Percentiles rank a stretch among this genome's conserved stretches.
Evolutionary conservation across 352 stramenopile genomes (phyloP).

Genomic region (Phytophthora crassamura): DNA sequence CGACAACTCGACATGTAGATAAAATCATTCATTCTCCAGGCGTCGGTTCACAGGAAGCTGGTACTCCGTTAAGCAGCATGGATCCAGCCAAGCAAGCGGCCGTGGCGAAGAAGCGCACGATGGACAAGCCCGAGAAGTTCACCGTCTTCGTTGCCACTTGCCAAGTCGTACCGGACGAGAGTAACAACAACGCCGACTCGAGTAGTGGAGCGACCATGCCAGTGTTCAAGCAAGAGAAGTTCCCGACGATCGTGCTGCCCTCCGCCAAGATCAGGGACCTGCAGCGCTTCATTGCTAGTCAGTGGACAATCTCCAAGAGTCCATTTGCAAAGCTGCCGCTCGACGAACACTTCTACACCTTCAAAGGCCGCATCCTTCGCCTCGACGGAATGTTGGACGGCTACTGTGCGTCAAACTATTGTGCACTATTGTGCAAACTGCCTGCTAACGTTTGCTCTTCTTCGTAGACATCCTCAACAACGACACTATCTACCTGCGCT

Average conservation of each 20-base stretch:
- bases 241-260: conserved; percentile 53
- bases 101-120: conserved; percentile 3
- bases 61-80: no score
- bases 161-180: conserved; percentile 38
- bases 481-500: conserved; percentile 78
- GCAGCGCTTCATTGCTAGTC: conserved; percentile 60
- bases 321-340: conserved; percentile 48
- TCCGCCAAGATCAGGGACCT: conserved; percentile 55
- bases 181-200: neutral
- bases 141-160: conserved; percentile 72
- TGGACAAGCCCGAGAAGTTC: conserved; percentile 27
- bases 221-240: conserved; percentile 64
- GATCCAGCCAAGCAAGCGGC: neutral
- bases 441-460: neutral
- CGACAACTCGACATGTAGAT: no score
- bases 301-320: conserved; percentile 74
- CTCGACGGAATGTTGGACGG: conserved; percentile 66
- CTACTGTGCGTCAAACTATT: conserved; percentile 54
- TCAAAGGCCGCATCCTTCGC: conserved; percentile 71
- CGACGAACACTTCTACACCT: conserved; percentile 74
- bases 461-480: conserved; percentile 65
- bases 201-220: conserved; percentile 15
- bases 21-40: no score
- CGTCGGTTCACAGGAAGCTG: no score
- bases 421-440: neutral